Conservation (phyloP, 306 rosid species). For the Clitoria ternatea region DNA sequence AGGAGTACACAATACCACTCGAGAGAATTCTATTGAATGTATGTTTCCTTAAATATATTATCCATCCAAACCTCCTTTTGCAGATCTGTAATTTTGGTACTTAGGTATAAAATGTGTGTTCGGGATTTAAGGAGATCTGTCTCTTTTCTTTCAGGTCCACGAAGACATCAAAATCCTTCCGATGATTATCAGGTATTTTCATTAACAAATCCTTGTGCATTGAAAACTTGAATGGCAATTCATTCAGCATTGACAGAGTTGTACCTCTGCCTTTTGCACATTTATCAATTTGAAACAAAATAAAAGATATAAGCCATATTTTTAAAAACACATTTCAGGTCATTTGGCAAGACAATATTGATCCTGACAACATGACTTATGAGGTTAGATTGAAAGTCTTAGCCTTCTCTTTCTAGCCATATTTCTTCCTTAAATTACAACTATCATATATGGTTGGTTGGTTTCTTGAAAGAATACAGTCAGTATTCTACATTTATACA, state of each 20-base stretch:
- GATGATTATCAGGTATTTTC: slow-evolving; percentile 64
- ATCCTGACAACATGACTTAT: slow-evolving; percentile 78
- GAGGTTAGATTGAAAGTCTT: slow-evolving; percentile 46
- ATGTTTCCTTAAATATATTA: slow-evolving; percentile 24
- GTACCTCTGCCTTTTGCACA: not conserved
- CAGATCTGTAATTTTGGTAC: not conserved
- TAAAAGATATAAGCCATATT: slow-evolving; percentile 11
- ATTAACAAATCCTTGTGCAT: not conserved
- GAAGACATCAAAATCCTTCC: slow-evolving; percentile 50
- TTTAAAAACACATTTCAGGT: slow-evolving; percentile 40
- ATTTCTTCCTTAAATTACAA: not conserved
- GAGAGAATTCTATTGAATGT: slow-evolving; percentile 55
- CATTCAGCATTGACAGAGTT: not conserved
- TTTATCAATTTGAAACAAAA: not conserved
- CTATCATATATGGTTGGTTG: slow-evolving; percentile 1
- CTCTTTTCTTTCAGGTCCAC: slow-evolving; percentile 53
- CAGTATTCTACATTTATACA: not conserved
- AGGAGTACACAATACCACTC: slow-evolving; percentile 27
- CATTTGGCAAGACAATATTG: slow-evolving; percentile 66
- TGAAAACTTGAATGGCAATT: not conserved
- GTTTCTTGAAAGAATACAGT: not conserved
- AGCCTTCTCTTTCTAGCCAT: not conserved
- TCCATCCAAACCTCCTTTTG: not conserved
- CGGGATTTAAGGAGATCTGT: not conserved
- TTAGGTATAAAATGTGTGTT: not conserved